Base-by-base conservation (phyloP, 805 yeast species). In the Komagataella mondaviorum region DNA sequence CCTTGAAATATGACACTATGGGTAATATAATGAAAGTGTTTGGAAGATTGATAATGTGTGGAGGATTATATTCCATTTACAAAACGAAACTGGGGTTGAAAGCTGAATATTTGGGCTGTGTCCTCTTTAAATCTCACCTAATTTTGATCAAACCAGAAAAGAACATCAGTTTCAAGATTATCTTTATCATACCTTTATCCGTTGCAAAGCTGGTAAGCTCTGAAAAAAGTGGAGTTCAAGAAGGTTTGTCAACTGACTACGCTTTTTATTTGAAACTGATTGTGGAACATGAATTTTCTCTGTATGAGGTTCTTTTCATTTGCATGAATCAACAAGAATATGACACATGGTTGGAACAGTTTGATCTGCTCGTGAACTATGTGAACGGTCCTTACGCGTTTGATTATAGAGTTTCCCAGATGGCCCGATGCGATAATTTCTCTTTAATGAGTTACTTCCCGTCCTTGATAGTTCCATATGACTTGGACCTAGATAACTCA, bases 51-150 rank as follows among this genome's bases (percentile, higher is more conserved):
- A 51, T 69, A 4, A 55, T 77, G 23, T 59, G 70, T 17, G 83
- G 83, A 2, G 66, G 76, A 0, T 60, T 72, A 22, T 59, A 60
- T 14, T 57, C 65, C 2, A 61, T 70, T 1, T 79, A 79, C 76
- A 65, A 64, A 16, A 49, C 44, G 6, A 53, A 57, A 1, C 58
- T 53, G 6, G 24, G 20, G 4, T 47, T 56, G n/a, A 51, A 48
- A n/a, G 50, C 53, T 46, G 51, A 56, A 18, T 60, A 51, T 52
- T 58, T 63, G 61, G 78, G 65, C 51, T 69, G 60, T 46, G 52
- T 78, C 46, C 56, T 78, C 18, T 79, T 76, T 64, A 76, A 79
- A 53, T 69, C 79, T 4, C 81, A 78, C 59, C 57, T 80, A 23
- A 55, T 80, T 1, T 53, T 76, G 43, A 63, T 70, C 10, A 53